A percentile compares a stretch with the other conserved stretches of the same genome.
Conservation (phyloP, 2,329 filamentous ascomycete species). For the Ophiostoma piceae region DNA sequence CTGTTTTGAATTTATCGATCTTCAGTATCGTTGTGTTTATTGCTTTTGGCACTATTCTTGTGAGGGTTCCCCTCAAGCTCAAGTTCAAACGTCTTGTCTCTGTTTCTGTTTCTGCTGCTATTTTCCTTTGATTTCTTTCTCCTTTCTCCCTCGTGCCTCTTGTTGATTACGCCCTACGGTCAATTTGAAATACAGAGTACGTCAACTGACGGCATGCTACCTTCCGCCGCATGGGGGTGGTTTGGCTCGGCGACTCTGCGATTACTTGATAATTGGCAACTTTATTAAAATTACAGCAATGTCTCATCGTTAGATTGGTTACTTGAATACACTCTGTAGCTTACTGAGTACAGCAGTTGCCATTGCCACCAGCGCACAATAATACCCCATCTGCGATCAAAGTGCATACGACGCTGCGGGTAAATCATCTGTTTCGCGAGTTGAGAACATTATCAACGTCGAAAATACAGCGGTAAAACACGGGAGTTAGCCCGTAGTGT, state of each 20-base stretch:
- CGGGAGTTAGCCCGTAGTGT: background rate
- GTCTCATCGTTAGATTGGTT: background rate
- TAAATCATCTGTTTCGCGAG: background rate
- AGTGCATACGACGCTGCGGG: background rate
- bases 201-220: background rate
- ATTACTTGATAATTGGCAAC: background rate
- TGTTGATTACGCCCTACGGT: background rate
- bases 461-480: background rate
- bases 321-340: too few species aligned
- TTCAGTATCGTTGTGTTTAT: background rate
- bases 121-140: too few species aligned
- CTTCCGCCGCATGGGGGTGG: background rate
- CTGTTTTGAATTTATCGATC: background rate
- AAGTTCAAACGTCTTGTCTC: background rate
- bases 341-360: background rate
- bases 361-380: conserved; percentile 1
- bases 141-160: background rate
- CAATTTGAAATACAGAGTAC: background rate
- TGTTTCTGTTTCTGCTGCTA: background rate
- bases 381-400: background rate
- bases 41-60: background rate
- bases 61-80: too few species aligned
- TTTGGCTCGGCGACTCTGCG: background rate
- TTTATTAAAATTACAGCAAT: background rate
- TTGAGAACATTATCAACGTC: background rate